Base-by-base conservation (phyloP, 768 basidiomycete species). In the Termitomyces sp. region DNA sequence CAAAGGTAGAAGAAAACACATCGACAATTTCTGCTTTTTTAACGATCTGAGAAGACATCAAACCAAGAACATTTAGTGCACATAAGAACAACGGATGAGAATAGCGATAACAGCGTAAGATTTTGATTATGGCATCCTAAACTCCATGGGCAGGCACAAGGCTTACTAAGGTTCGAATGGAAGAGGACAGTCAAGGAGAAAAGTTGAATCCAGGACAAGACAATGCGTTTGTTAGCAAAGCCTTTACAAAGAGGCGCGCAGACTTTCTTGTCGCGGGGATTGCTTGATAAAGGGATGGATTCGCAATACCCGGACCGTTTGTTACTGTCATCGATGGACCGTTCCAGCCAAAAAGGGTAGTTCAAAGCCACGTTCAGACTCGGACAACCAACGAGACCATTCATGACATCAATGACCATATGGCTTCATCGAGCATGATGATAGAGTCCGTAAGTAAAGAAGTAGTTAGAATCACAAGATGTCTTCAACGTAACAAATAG, bases 261-360 rank as follows among this genome's bases (percentile, higher is more conserved):
- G 9, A 16, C 34, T 34, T 27, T 27, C 20, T 9, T 39, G 48
- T 39, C 24, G 52, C 44, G 46, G 16, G 37, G 44, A 18, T 48
- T 53, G 51, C 56, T 57, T 54, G 59, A 60, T 60, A 60, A 57
- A 60, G 56, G n/a, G 31, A 34, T 53, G 27, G 42, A 24, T 14
- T 53, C 41, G 52, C 56, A 34, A 43, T 18, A 12, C 41, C 47
- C 51, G 56, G 46, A 46, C 46, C 37, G 57, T 54, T 34, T 31
- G 20, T 43, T 31, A 42, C 56, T 41, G 52, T 46, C 59, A 49
- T 53, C 56, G 56, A 60, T 60, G 41, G 22, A 16, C 20, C 29
- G 41, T 41, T 52, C 16, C 32, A 34, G n/a, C 52, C 29, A 54
- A 34, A 60, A 49, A 46, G 14, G 55, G 59, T 27, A 56, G 41